phyloP scores from a whole-genome alignment of 2,329 filamentous ascomycete species.

The Alternaria solani region DNA sequence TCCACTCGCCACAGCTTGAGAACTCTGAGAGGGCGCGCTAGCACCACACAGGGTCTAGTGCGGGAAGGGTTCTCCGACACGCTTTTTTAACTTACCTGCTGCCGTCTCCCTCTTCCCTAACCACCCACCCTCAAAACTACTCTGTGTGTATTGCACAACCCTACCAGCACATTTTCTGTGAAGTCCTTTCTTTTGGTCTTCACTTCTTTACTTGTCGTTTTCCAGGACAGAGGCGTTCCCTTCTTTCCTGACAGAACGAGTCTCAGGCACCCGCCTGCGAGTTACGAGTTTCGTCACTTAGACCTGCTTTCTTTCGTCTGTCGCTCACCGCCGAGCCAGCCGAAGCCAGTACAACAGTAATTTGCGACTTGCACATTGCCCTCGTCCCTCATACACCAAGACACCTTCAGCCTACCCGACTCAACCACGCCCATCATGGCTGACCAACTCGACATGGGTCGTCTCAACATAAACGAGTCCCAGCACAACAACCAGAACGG shows the following conservation, averaged over 20 bases:
- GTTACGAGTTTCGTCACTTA: constrained; percentile 43
- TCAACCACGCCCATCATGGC: constrained; percentile 44
- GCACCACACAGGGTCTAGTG: constrained; percentile 22
- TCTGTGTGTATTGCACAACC: constrained; percentile 44
- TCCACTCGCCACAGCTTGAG: constrained; percentile 29
- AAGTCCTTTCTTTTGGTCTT: constrained; percentile 54
- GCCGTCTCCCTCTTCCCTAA: constrained; percentile 32
- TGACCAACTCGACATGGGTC: constrained; percentile 79
- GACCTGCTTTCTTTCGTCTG: constrained; percentile 39
- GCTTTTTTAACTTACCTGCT: constrained; percentile 32
- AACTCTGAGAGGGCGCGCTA: constrained; percentile 12
- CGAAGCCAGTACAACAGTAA: constrained; percentile 33
- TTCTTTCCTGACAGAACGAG: constrained; percentile 50
- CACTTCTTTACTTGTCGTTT: constrained; percentile 52
- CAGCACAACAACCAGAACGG: constrained; percentile 63
- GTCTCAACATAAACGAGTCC: constrained; percentile 73
- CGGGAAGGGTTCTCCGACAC: constrained; percentile 29
- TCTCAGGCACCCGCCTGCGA: constrained; percentile 53
- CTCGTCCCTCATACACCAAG: constrained; percentile 7
- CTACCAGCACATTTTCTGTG: constrained; percentile 44
- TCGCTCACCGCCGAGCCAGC: constrained; percentile 43
- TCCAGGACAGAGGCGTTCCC: constrained; percentile 48
- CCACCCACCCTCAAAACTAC: constrained; percentile 40
- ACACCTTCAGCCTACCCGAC: constrained; percentile 13
- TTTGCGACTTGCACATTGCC: constrained; percentile 24